Conservation (phyloP, 306 rosid genomes). For the Mucuna pruriens region DNA sequence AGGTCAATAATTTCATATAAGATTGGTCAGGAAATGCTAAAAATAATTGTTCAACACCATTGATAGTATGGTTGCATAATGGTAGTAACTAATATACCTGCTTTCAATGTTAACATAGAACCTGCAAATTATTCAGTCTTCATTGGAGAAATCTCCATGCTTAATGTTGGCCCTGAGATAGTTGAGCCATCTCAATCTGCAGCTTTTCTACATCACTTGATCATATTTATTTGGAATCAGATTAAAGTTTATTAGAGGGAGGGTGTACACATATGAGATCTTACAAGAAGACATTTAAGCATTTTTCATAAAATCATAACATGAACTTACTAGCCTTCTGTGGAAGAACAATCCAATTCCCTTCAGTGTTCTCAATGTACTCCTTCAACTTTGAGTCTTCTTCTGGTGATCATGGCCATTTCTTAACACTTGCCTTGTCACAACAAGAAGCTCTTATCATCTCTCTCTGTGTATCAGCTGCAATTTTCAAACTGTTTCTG, state of each 20-base stretch:
- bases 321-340: constrained; percentile 72
- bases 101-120: constrained; percentile 89
- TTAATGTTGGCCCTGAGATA: constrained; percentile 92
- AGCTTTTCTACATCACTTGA: constrained; percentile 97
- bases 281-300: neutral
- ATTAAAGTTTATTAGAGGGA: neutral
- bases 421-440: constrained; percentile 94
- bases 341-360: constrained; percentile 96
- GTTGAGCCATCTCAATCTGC: constrained; percentile 97
- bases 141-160: constrained; percentile 91
- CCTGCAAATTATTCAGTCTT: constrained; percentile 83
- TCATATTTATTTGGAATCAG: neutral
- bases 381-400: constrained; percentile 85
- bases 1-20: neutral
- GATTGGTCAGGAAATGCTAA: constrained; percentile 34
- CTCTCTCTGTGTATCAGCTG: constrained; percentile 24
- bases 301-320: neutral
- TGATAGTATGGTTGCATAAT: neutral
- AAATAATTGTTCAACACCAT: constrained; percentile 4
- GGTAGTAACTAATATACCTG: constrained; percentile 53
- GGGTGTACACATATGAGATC: neutral
- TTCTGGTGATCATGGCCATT: constrained; percentile 97
- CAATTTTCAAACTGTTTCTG: neutral
- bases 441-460: constrained; percentile 99
- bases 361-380: constrained; percentile 78